Percentiles rank a stretch among this genome's conserved stretches.
Conservation (phyloP, 345 rosid genomes). For the Ceriops zippeliana region DNA sequence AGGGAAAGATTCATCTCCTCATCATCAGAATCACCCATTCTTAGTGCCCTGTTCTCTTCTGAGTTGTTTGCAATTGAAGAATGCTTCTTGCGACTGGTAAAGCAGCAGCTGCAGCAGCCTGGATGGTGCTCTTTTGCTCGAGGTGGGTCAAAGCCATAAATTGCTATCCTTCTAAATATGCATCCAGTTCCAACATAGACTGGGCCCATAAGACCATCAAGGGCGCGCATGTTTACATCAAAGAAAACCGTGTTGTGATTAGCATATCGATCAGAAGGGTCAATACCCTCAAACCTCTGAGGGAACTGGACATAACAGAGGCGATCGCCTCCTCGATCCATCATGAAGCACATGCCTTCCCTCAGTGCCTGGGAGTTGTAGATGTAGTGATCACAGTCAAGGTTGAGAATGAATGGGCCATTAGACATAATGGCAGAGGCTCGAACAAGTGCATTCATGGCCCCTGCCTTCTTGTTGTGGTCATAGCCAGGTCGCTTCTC, state of each 20-base stretch:
- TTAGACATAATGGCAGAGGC: constrained; percentile 98
- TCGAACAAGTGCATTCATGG: constrained; percentile 96
- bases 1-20: constrained; percentile 72
- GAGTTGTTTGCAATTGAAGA: constrained; percentile 39
- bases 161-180: constrained; percentile 85
- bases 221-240: constrained; percentile 98
- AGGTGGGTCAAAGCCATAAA: constrained; percentile 93
- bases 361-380: constrained; percentile 91
- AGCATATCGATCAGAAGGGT: constrained; percentile 96
- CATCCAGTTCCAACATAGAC: constrained; percentile 98
- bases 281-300: constrained; percentile 96
- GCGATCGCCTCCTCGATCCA: constrained; percentile 97
- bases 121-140: constrained; percentile 61
- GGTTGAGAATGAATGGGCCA: constrained; percentile 95
- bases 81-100: constrained; percentile 53
- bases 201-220: constrained; percentile 98
- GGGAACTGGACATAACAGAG: constrained; percentile 95
- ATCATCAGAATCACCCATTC: constrained; percentile 87
- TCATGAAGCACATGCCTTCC: constrained; percentile 99
- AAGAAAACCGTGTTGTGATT: constrained; percentile 98
- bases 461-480: constrained; percentile 99
- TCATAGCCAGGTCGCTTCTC: constrained; percentile 99
- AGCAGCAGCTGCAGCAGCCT: constrained; percentile 73
- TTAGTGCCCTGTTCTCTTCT: constrained; percentile 74
- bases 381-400: constrained; percentile 96